These are phyloP conservation scores for Sugiyamaella valdiviana DNA, from an alignment of 805 yeast species.

Conservation along the genomic window DNA sequence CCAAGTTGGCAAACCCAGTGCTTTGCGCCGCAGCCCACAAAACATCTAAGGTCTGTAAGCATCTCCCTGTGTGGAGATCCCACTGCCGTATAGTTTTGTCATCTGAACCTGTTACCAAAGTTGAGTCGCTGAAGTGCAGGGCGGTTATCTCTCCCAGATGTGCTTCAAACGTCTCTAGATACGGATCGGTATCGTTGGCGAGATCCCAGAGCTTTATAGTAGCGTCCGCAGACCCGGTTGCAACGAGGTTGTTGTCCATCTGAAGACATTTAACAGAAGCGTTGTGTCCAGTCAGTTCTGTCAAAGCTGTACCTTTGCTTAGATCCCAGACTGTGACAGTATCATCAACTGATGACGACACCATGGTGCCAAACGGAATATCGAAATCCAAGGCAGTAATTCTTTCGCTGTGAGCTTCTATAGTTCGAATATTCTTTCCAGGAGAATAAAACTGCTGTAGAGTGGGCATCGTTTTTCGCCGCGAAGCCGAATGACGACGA, in stretches of 20 bases:
- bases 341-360: constrained; percentile 72
- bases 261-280: constrained; percentile 57
- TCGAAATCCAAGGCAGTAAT: constrained; percentile 62
- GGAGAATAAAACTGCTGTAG: constrained; percentile 58
- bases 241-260: constrained; percentile 45
- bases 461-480: constrained; percentile 53
- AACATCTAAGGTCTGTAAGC: constrained; percentile 65
- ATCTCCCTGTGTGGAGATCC: constrained; percentile 62
- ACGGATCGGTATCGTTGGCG: constrained; percentile 28
- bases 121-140: constrained; percentile 45
- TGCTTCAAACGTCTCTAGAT: constrained; percentile 49
- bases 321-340: constrained; percentile 81
- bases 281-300: constrained; percentile 53
- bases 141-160: constrained; percentile 66
- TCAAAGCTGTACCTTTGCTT: constrained; percentile 46
- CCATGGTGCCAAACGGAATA: constrained; percentile 67
- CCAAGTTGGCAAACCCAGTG: constrained; percentile 4
- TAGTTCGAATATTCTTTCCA: constrained; percentile 47
- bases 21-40: constrained; percentile 47
- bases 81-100: constrained; percentile 71
- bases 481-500: constrained; percentile 25
- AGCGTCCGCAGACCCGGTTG: constrained; percentile 60
- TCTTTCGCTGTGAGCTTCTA: constrained; percentile 48
- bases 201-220: constrained; percentile 55
- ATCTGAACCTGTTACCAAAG: constrained; percentile 62